A percentile compares a stretch with the other conserved stretches of the same genome.
Evolutionary conservation across 2,329 filamentous ascomycete species (phyloP).

Genomic region (Monilinia vaccinii-corymbosi): DNA sequence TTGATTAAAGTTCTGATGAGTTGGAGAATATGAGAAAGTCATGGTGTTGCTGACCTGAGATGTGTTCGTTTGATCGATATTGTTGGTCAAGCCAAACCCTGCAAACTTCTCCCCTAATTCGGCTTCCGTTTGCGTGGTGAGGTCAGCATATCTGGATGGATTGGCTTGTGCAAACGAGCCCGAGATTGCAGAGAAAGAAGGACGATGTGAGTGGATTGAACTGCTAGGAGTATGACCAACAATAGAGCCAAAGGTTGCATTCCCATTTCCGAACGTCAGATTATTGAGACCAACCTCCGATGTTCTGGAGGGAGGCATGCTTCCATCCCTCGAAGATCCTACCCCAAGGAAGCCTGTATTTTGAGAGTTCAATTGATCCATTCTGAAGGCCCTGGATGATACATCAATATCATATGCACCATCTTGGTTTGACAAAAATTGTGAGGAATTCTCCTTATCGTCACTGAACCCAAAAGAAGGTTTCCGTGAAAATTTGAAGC

Average conservation of each 20-base stretch:
- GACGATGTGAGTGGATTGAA: constrained; percentile 40
- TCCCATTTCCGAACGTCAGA: constrained; percentile 19
- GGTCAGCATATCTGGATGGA: constrained; percentile 26
- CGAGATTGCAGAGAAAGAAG: constrained; percentile 36
- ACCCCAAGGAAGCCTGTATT: constrained; percentile 36
- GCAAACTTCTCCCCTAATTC: constrained; percentile 26
- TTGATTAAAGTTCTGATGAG: constrained; percentile 18
- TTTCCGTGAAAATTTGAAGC: constrained; percentile 32
- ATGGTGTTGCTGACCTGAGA: constrained; percentile 18
- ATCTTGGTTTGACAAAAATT: constrained; percentile 18
- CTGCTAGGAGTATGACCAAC: constrained; percentile 34
- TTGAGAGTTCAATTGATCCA: constrained; percentile 30
- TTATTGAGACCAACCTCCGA: constrained; percentile 35
- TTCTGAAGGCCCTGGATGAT: constrained; percentile 15
- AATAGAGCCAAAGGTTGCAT: constrained; percentile 24
- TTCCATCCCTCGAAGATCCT: constrained; percentile 44
- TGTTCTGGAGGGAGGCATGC: constrained; percentile 47
- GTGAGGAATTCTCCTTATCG: constrained; percentile 27
- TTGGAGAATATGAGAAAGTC: constrained; percentile 23
- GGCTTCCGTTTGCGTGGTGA: constrained; percentile 19
- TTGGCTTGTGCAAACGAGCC: constrained; percentile 40
- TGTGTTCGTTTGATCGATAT: constrained; percentile 17
- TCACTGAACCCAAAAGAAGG: constrained; percentile 23
- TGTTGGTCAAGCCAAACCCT: constrained; percentile 20
- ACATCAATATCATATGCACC: constrained; percentile 22